A percentile compares a stretch with the other conserved stretches of the same genome.
phyloP scores from a whole-genome alignment of 495 filamentous ascomycete species.

The Aspergillus steynii region DNA sequence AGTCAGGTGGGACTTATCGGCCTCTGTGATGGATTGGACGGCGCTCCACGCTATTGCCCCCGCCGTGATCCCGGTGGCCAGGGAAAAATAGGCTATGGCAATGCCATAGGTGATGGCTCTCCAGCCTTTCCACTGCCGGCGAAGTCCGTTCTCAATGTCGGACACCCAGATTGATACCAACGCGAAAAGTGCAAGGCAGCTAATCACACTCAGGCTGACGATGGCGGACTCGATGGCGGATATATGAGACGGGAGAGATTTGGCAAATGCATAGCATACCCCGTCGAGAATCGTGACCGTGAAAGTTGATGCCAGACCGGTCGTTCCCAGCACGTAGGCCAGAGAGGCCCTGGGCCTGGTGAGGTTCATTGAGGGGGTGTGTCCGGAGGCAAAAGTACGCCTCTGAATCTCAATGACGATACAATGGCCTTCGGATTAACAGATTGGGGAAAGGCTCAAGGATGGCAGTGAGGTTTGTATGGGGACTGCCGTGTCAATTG shows the following conservation, averaged over 20 bases:
- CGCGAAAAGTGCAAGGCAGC: slow-evolving; percentile 28
- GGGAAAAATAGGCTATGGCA: slow-evolving; percentile 30
- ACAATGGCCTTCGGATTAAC: not conserved
- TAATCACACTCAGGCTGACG: slow-evolving; percentile 29
- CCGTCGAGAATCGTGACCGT: slow-evolving; percentile 36
- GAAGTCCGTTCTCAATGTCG: slow-evolving; percentile 20
- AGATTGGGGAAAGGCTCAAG: too few relatives aligned
- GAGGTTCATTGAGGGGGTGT: slow-evolving; percentile 3
- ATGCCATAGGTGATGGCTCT: slow-evolving; percentile 21
- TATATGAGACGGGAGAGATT: slow-evolving; percentile 19
- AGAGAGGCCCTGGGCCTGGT: slow-evolving; percentile 23
- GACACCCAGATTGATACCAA: slow-evolving; percentile 28
- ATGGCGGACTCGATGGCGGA: slow-evolving; percentile 26
- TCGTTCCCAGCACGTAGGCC: slow-evolving; percentile 28
- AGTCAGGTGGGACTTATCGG: slow-evolving; percentile 1
- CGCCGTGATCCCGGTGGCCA: slow-evolving; percentile 31
- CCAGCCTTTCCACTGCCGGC: slow-evolving; percentile 21
- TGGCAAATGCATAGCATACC: slow-evolving; percentile 30
- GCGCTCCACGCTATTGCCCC: slow-evolving; percentile 33
- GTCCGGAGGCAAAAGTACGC: not conserved
- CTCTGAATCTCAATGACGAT: not conserved
- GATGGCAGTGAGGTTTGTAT: not conserved
- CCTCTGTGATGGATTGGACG: slow-evolving; percentile 10
- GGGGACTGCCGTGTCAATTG: not conserved
- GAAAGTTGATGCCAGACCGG: slow-evolving; percentile 28